Evolutionary conservation across 495 filamentous ascomycete species (phyloP), one percentile per base, ranked within the genome.

Genomic region (Usnea hakonensis): DNA sequence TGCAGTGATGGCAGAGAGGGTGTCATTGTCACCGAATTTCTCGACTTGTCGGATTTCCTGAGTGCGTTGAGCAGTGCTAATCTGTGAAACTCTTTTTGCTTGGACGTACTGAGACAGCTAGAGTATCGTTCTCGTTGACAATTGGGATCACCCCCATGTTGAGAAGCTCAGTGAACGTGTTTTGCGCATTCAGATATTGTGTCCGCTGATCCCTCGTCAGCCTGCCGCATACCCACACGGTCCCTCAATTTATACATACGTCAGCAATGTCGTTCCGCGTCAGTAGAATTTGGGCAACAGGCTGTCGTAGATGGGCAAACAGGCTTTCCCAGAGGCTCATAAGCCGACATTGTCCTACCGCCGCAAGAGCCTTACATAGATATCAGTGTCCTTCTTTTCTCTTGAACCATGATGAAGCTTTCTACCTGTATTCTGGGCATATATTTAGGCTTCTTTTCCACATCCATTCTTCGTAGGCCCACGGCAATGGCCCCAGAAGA

Each of bases 11-110:
- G 95, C 94, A 37, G 90, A 95, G 35, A 98, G 77, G 17, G 94
- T 98, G 75, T 98, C 94, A 68, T 98, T 98, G 77, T 98, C 94
- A 64, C 94, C 94, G 69, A 98, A 98, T 82, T 97, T 97, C 26
- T 66, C 64, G 26, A 66, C 33, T 40, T 56, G 60, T 23, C 64
- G 64, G 72, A 98, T 97, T 83, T 98, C 94, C 80, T 86, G 58
- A 14, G 35, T 9, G 54, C 23, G n/a, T 52, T 68, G 44, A 69
- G 67, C 55, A 32, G 44, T 37, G 60, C 19, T 56, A n/a, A 23
- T 32, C 14, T 36, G 35, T 16, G 38, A 28, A 2, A 5, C 14
- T 9, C n/a, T n/a, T 8, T 13, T 17, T 14, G 30, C n/a, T 26
- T 64, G 41, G 38, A 59, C 77, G 26, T 78, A 86, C 83, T 50